phyloP scores from a whole-genome alignment of 768 basidiomycete species.

The Lactifluus rugatus region DNA sequence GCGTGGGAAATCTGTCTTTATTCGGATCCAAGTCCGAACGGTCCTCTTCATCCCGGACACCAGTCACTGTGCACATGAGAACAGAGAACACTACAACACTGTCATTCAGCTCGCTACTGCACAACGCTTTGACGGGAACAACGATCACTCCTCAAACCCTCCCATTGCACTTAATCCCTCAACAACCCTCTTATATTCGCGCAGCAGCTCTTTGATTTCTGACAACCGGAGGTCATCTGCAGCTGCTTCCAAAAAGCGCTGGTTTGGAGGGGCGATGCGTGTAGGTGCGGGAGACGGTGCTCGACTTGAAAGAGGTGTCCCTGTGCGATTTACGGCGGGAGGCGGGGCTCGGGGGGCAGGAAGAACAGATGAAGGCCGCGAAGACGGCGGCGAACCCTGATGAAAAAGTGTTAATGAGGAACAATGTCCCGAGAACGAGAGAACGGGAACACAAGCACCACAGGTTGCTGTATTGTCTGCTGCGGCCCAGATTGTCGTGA shows the following conservation, averaged over 20 bases:
- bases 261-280: constrained; percentile 50
- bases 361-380: constrained; percentile 35
- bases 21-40: too few relatives aligned
- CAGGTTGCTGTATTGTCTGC: background rate
- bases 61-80: too few relatives aligned
- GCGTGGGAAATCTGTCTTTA: constrained; percentile 14
- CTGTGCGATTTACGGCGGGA: constrained; percentile 27
- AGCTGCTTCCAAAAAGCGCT: constrained; percentile 60
- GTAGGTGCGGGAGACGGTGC: constrained; percentile 32
- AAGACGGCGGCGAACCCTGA: constrained; percentile 31
- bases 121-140: background rate
- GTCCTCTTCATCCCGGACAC: too few relatives aligned
- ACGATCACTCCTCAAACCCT: constrained; percentile 27
- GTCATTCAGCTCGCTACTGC: background rate
- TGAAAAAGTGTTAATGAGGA: background rate
- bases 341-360: constrained; percentile 20
- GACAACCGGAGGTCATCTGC: constrained; percentile 71
- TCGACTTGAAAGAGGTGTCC: constrained; percentile 33
- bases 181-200: constrained; percentile 73
- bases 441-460: constrained; percentile 3
- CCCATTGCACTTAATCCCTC: constrained; percentile 52
- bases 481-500: constrained; percentile 30
- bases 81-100: too few relatives aligned
- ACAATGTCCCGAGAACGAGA: constrained; percentile 9
- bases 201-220: constrained; percentile 71